Base-by-base conservation (phyloP, 768 basidiomycete species). In the Boletellus sp. region DNA sequence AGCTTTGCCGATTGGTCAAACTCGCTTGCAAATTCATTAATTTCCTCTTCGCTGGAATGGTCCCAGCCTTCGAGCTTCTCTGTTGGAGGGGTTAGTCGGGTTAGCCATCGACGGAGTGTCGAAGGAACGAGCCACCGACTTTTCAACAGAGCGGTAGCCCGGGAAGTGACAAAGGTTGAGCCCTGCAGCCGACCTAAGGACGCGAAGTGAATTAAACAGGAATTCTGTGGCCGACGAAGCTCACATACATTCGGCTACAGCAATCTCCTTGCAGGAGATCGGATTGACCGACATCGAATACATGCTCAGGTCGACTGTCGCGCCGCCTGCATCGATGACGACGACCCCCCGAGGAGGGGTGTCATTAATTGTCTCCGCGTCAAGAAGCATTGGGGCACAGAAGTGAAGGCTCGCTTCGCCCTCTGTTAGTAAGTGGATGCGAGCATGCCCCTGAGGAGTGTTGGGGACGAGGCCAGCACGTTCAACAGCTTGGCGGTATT, bases 91-190 rank as follows among this genome's bases (percentile, higher is more conserved):
- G 8, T n/a, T 19, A 11, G 2, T 15, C 45, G 10, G n/a, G n/a
- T n/a, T n/a, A 26, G 10, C 23, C 16, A n/a, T 15, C 9, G 3
- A 12, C 35, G 31, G 16, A 41, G 3, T 4, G 22, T 20, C 1
- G n/a, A 19, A n/a, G 9, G 2, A 9, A 38, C 7, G 31, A 12
- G 13, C 23, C 20, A 41, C 39, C 52, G 48, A 77, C 76, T 52
- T 48, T 65, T 56, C 0, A 79, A 56, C 51, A 69, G 66, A 10
- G 53, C 50, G 1, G 58, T 55, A 1, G 75, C 74, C 33, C 70
- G 66, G 16, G 69, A 65, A 22, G 65, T 76, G 17, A 79, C 74
- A 54, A 74, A 76, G 1, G 75, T 67, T 0, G 78, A 78, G 17
- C 78, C 78, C 40, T 72, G 63, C 40, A 78, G 70, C 22, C 68